A percentile compares a stretch with the other conserved stretches of the same genome.
These are phyloP conservation scores for Cyamopsis tetragonoloba DNA, from an alignment of 306 rosid species.

Conservation along the genomic window DNA sequence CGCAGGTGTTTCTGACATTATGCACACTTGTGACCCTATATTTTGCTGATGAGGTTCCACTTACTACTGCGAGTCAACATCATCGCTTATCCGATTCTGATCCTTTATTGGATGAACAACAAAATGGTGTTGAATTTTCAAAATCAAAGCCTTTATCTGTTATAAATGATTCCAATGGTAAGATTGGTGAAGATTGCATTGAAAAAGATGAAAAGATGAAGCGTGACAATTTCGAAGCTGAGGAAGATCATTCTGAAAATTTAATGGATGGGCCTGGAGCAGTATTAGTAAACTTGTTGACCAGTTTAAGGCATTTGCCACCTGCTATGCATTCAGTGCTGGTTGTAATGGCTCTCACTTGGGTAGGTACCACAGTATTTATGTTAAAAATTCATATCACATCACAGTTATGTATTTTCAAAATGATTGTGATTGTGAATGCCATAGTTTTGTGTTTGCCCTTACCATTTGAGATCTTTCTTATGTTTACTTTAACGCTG, in stretches of 20 bases:
- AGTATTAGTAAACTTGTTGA: conserved; percentile 82
- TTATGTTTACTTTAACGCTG: conserved; percentile 17
- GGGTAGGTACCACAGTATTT: conserved; percentile 55
- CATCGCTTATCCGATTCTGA: conserved; percentile 62
- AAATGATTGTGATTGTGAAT: conserved; percentile 16
- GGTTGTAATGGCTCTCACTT: conserved; percentile 93
- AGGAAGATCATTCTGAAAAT: conserved; percentile 49
- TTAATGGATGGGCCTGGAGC: conserved; percentile 87
- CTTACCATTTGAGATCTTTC: conserved; percentile 26
- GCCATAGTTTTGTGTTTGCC: conserved; percentile 6
- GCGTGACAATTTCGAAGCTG: conserved; percentile 38
- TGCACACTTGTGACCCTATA: conserved; percentile 83
- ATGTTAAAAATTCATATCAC: conserved; percentile 21
- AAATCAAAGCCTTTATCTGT: conserved; percentile 39
- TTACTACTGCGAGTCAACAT: conserved; percentile 43
- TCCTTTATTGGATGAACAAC: conserved; percentile 74
- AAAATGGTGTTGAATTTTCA: conserved; percentile 44
- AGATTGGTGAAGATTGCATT: conserved; percentile 25
- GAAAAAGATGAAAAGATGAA: conserved; percentile 39
- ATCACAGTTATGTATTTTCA: background rate
- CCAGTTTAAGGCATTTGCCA: conserved; percentile 94
- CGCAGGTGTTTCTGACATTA: conserved; percentile 79
- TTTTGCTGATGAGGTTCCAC: conserved; percentile 94
- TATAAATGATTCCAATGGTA: conserved; percentile 31
- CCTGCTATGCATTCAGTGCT: conserved; percentile 98